Evolutionary conservation across 352 stramenopile genomes (phyloP).

Genomic region (Phytopythium oedochilum): DNA sequence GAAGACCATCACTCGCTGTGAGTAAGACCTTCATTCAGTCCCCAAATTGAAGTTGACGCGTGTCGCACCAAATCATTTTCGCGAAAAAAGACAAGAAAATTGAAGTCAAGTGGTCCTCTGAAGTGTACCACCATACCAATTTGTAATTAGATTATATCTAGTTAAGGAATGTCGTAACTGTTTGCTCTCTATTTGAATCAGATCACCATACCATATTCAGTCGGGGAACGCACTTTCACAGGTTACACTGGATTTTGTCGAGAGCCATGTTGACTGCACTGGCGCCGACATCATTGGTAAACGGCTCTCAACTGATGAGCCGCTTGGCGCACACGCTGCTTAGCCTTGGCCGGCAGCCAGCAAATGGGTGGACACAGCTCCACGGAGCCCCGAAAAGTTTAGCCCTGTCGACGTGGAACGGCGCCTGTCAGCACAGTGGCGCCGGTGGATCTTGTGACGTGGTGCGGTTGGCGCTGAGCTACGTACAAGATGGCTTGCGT

Average conservation of each 20-base stretch:
- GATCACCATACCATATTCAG: no score
- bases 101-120: neutral
- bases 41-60: constrained; percentile 2
- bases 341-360: no score
- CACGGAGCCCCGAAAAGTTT: neutral
- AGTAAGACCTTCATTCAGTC: neutral
- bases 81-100: constrained; percentile 3
- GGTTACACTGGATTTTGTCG: neutral
- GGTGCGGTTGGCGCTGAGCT: neutral
- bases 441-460: constrained; percentile 1
- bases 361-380: no score
- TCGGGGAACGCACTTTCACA: no score
- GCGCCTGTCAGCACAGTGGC: neutral
- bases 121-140: neutral
- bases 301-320: neutral
- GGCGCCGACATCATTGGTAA: neutral
- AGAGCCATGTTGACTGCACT: neutral
- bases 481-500: neutral
- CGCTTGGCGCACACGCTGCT: neutral
- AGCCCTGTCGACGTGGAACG: neutral
- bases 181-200: no score
- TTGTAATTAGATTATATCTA: no score
- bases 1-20: neutral
- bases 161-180: no score
- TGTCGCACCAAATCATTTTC: constrained; percentile 9